Evolutionary conservation across 1,139 yeast genomes (phyloP), one percentile per base, ranked within the genome.

Genomic region (Suhomyces panamericanus): DNA sequence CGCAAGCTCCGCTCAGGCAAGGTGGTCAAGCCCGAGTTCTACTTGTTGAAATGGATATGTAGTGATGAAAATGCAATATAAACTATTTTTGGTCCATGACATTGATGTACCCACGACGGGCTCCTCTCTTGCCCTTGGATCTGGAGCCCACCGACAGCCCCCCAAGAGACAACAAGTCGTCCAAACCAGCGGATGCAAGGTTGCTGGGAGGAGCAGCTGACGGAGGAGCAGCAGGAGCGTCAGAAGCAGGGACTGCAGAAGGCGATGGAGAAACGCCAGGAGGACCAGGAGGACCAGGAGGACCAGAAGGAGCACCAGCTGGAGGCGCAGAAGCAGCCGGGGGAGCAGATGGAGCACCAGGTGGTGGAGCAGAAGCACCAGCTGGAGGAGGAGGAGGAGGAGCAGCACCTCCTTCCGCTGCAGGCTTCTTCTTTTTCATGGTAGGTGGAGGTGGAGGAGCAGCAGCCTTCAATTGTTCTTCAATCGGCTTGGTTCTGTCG

Each of bases 391-490:
- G 17, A n/a, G 17, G 32, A 28, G 28, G 31, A 7, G 48, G 40
- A 30, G 41, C 49, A 7, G 15, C 15, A n/a, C 27, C 13, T n/a
- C 29, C 29, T 4, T 8, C 14, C 24, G 36, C 29, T 13, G 36
- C 29, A 34, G 36, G 14, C 14, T 40, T 35, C 24, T 40, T 42
- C 52, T 67, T 73, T 54, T 74, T 75, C 55, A 74, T 77, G 29
- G 66, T 62, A 5, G 89, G 88, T 3, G 95, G 93, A 2, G 95
- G 95, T 2, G 95, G 88, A 2, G 93, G 83, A 1, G 81, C 77
- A 1, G 78, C 67, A 8, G 77, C 66, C 48, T 69, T 71, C 48
- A 81, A 75, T 53, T 85, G 88, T 40, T 89, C 96, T 50, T 82
- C 83, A 37, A 87, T 78, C 1, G 87, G 81, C 14, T 77, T 79